Evolutionary conservation across 164 flowering plant genomes (phyloP).

Genomic region (Stephania cephalantha): DNA sequence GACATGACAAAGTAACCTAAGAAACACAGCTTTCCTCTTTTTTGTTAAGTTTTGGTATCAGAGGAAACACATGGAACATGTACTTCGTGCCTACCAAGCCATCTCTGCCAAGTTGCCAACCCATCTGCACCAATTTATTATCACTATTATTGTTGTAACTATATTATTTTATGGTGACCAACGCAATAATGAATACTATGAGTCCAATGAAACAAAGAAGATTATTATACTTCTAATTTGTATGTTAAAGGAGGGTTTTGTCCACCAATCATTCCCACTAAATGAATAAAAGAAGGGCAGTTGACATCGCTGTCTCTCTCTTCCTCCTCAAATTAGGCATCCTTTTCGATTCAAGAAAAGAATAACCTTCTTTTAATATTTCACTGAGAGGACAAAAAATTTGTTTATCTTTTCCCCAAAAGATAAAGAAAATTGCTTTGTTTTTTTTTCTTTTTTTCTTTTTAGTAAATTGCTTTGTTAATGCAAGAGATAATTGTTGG

Average conservation of each 20-base stretch:
- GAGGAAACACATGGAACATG: slow-evolving; percentile 6
- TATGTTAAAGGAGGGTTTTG: slow-evolving; percentile 1
- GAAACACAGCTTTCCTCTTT: neutral
- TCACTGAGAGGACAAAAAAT: neutral
- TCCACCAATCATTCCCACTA: slow-evolving; percentile 14
- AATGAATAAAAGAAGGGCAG: slow-evolving; percentile 1
- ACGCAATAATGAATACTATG: neutral
- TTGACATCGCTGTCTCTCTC: slow-evolving; percentile 11
- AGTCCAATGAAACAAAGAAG: no score
- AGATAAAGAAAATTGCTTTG: neutral
- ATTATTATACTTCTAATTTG: no score
- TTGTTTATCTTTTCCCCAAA: neutral
- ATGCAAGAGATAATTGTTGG: neutral
- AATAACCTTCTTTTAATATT: slow-evolving; percentile 1
- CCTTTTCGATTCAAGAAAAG: slow-evolving; percentile 5
- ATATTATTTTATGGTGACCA: neutral
- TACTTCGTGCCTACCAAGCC: neutral
- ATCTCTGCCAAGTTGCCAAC: neutral
- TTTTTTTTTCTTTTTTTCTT: no score
- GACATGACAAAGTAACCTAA: slow-evolving; percentile 12
- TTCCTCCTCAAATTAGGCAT: slow-evolving; percentile 3
- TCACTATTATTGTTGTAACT: neutral
- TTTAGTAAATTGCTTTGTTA: neutral
- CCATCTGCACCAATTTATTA: neutral
- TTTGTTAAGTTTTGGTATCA: slow-evolving; percentile 2